Evolutionary conservation across 306 rosid genomes (phyloP), one percentile per base, ranked within the genome.

Genomic region (Sesbania bispinosa): DNA sequence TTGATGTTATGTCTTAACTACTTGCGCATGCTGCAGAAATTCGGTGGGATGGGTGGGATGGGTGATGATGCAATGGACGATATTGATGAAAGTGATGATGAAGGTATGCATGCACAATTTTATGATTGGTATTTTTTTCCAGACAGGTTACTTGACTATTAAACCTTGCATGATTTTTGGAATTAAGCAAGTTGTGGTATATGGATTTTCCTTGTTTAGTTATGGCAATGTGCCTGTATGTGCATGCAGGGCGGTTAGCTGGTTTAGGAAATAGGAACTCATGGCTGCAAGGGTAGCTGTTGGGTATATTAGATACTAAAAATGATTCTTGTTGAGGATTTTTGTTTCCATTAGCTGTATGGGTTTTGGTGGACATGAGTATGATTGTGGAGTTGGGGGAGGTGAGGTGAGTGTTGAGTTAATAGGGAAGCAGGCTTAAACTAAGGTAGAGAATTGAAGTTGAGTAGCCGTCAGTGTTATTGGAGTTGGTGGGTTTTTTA

Each of bases 11-110:
- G 52, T 48, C 11, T 20, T 64, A 45, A 36, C 58, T 41, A 4
- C 13, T 50, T 7, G 7, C 47, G 32, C 21, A n/a, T 73, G 13
- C 30, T 86, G 84, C 87, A 94, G 99, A 91, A 88, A 85, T 83
- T 94, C 38, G 95, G 85, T 11, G 94, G 86, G 20, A 85, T 87
- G 88, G 95, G 85, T 11, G 94, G 86, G 20, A 85, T 87, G 88
- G 91, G 84, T 1, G 88, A 43, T 7, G 88, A 80, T 54, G 89
- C 76, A 3, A 69, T 85, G 85, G 89, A 85, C 45, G 96, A 86
- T 39, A 77, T 83, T 15, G 92, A 88, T 5, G 92, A 83, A 3
- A 88, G 86, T 62, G 95, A 86, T 7, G 97, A 90, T 70, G 97
- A 89, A 81, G 96, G 96, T 75, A 75, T 8, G 46, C 13, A 1